Conservation (phyloP, 495 filamentous ascomycete species). For the Evernia prunastri region DNA sequence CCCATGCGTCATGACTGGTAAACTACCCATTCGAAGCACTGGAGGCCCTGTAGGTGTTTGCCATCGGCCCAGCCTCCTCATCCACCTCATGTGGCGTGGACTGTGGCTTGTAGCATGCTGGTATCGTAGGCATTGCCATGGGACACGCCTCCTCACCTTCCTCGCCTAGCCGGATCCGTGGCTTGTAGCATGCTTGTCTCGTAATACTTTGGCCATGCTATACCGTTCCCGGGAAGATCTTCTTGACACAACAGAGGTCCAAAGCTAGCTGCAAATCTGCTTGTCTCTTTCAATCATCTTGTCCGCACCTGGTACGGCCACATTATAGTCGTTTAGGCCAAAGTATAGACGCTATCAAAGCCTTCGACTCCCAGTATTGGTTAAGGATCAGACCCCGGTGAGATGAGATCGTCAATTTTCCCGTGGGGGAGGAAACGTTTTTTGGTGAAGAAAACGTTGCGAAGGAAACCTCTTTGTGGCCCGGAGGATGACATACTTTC, state of each 20-base stretch:
- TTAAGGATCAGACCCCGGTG: conserved; percentile 16
- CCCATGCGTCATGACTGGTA: conserved; percentile 21
- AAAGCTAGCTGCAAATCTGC: conserved; percentile 11
- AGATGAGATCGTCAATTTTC: conserved; percentile 1
- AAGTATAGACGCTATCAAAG: conserved; percentile 20
- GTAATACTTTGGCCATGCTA: conserved; percentile 13
- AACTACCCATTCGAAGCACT: too few relatives aligned
- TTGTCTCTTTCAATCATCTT: conserved; percentile 10
- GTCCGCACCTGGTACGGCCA: conserved; percentile 11
- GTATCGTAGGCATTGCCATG: conserved; percentile 16
- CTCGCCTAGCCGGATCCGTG: conserved; percentile 15
- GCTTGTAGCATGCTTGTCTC: conserved; percentile 23
- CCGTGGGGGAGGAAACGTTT: neutral
- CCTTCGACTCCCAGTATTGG: conserved; percentile 13
- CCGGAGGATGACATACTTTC: conserved; percentile 9
- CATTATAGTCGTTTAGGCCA: conserved; percentile 19
- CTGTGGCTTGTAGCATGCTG: conserved; percentile 24
- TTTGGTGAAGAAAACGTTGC: conserved; percentile 15
- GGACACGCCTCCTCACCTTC: conserved; percentile 20
- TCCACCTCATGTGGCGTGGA: conserved; percentile 15
- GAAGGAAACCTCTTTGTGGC: conserved; percentile 10
- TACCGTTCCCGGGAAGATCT: conserved; percentile 5
- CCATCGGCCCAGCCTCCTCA: conserved; percentile 18
- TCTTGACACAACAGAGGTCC: neutral
- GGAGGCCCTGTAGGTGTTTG: too few relatives aligned